Evolutionary conservation across 2,329 filamentous ascomycete species (phyloP), one percentile per base, ranked within the genome.

Genomic region (Aureobasidium sp.): DNA sequence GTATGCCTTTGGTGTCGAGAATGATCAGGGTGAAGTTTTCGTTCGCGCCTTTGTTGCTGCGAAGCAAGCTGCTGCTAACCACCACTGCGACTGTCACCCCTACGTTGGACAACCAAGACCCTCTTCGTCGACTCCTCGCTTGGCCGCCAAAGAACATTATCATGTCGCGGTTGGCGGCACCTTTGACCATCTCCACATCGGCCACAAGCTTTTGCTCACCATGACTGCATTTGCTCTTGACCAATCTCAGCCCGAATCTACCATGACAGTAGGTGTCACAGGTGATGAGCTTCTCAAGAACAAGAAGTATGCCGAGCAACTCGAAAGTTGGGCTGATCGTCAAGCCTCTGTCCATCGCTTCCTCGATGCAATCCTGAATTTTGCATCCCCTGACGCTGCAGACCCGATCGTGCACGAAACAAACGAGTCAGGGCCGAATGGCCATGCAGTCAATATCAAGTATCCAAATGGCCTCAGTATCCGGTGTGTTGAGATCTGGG

Each of bases 201-300:
- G 93, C 5, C 93, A 98, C 73, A 98, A 97, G 71, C 77, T 97
- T n/a, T 79, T 98, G 17, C 79, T 98, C 17, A 90, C 90, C n/a
- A 90, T 90, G 57, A 88, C 86, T 0, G 80, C 84, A 0, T 79
- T 96, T 53, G 77, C 89, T 14, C 76, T 86, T 54, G 79, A 80
- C 55, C 73, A 74, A 0, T 60, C 70, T 14, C 17, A 25, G 16
- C 70, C 74, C 1, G 22, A 54, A 1, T 44, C 44, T 14, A 56
- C 62, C 7, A 39, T 94, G 57, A 85, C 90, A 16, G 78, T 96
- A 37, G 93, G 93, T 11, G 86, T 98, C 60, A 95, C 93, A 0
- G 90, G 88, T 4, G 89, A 95, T 63, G 84, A 86, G 56, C 76
- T 97, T 40, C 77, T 98, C 30, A 81, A 81, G 61, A 93, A 90